Base-by-base conservation (phyloP, 2,329 filamentous ascomycete species). In the Balansia obtecta region DNA sequence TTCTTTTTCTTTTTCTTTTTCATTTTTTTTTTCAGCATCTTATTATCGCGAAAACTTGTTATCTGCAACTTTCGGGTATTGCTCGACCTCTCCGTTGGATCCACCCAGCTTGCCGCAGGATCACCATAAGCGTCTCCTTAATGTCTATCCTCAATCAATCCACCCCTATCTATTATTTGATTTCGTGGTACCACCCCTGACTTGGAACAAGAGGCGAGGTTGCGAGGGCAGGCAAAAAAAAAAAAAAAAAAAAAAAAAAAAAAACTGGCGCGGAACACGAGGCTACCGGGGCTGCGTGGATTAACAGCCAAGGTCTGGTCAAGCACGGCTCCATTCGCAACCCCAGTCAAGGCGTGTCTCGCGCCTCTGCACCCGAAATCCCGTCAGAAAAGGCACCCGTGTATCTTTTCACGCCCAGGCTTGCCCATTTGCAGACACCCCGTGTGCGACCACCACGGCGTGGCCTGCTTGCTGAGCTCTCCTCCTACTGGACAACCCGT, bases 341-440 rank as follows among this genome's bases (percentile, higher is more conserved):
- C 38, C 51, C 51, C 45, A 53, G 51, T 50, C 48, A 47, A 46
- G 48, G 51, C 30, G 51, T 53, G 51, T 53, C 51, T 53, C 51
- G 51, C 51, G 51, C 51, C 44, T 48, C 42, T 50, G 48, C 42
- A 50, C 50, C 51, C 51, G 51, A 34, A 48, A 50, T 46, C 51
- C 51, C 45, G 37, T 50, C 51, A 50, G 48, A 50, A 50, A 32
- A n/a, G 15, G 30, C 30, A 45, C 38, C 41, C 8, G 44, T 32
- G 47, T 49, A 34, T 43, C 39, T 45, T 20, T 45, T 40, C 48
- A 47, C 51, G 33, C 44, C 51, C 44, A 50, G 37, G 34, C 39
- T 46, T 50, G 43, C 20, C 43, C 16, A 32, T 27, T 27, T 27
- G 42, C 16, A 30, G 50, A 52, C 50, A 32, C 51, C 51, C 47